Evolutionary conservation across 768 basidiomycete genomes (phyloP), one percentile per base, ranked within the genome.

Genomic region (Suillus placidus): DNA sequence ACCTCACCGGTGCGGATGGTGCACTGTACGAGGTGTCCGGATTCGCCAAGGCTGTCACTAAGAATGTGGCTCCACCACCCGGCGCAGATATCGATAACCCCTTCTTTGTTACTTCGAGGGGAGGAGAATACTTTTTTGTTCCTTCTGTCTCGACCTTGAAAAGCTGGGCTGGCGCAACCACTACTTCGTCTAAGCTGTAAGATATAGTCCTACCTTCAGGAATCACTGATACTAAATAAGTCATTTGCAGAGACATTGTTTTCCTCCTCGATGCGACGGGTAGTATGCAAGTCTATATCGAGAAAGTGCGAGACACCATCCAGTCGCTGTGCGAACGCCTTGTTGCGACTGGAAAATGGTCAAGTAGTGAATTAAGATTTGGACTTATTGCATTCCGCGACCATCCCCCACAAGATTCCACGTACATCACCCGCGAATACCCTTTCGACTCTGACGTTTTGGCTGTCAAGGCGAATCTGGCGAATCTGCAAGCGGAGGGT

Each of bases 301-400:
- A 40, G 5, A 13, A 40, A 40, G 38, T 40, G 38, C 38, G 42
- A 20, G 16, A 43, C 42, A 43, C 42, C 16, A 84, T 87, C 68
- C 78, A 80, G 55, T 74, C 80, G 55, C 87, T 88, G 57, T 84
- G 81, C 68, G 77, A 82, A 56, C 81, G 80, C 69, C 84, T 88
- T 55, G 75, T 83, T 38, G 75, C 80, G n/a, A 81, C 83, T 34
- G 84, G 82, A 42, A 77, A 81, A 23, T 72, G 86, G n/a, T 71
- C 72, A 30, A 75, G 78, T 3, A 81, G 83, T 34, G 84, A 83
- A 61, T 76, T 83, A 6, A 71, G 82, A 64, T 78, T 87, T 26
- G 85, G 84, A 49, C 77, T 87, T 40, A 80, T 87, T 68, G 83
- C 83, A 7, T 87, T 85, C 73, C 77, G 84, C 55, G 86, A 87